Evolutionary conservation across 345 rosid species (phyloP), one percentile per base, ranked within the genome.

Genomic region (Mercurialis annua): DNA sequence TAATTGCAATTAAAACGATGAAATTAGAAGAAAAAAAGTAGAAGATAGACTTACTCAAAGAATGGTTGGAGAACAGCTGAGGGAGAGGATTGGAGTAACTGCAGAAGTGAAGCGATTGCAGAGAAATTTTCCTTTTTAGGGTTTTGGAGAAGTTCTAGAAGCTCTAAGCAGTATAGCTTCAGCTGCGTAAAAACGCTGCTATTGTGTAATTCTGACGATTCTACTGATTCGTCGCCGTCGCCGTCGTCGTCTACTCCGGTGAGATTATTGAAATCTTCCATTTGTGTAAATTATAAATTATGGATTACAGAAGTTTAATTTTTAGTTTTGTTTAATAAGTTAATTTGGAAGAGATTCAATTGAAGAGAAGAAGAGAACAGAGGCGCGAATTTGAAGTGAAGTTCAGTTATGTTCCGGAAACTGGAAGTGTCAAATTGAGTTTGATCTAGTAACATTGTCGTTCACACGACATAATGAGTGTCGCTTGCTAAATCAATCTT

Each of bases 61-160:
- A 90, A 83, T 4, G 95, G 86, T 55, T 91, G 96, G 16, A 93
- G 88, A 53, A 62, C 66, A 50, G 67, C 42, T n/a, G 90, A 58
- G 34, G 87, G 80, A 56, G 84, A 70, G 40, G 62, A 46, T 60
- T 82, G 87, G 75, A 90, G 88, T 67, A 85, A 74, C 6, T 33
- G 64, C 68, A 84, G 87, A 55, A 93, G 71, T 0, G 82, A 80
- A 43, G 84, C 70, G 52, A 90, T 58, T 6, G 84, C 71, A 17
- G 84, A 66, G 50, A 83, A 72, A 26, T n/a, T n/a, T n/a, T 73
- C 59, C 34, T 71, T 78, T 67, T 65, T 76, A 70, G 86, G 86
- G 83, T 81, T 87, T 76, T 85, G 89, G 9, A 85, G 60, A 59
- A 90, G 81, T 61, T 80, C 82, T 1, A 93, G 83, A 69, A 93